Conservation (phyloP, 2,329 filamentous ascomycete species). For the Penicillium frequentans region DNA sequence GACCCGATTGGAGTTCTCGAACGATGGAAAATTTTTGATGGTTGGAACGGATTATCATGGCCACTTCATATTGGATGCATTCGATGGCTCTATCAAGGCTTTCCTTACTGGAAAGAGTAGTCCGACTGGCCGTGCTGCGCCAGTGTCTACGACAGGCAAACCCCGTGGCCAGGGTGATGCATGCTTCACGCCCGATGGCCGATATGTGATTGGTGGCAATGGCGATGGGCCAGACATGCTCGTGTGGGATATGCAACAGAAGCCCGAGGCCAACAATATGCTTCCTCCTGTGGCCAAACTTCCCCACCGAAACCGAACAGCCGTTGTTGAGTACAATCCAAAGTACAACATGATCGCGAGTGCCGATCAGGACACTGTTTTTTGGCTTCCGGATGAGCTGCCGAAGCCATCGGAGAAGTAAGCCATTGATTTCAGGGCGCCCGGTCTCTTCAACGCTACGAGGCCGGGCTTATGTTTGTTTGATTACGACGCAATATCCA, state of each 20-base stretch:
- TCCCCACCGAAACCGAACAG: constrained; percentile 58
- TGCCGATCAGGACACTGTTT: constrained; percentile 79
- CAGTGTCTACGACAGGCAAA: constrained; percentile 56
- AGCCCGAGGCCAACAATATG: constrained; percentile 56
- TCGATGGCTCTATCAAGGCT: constrained; percentile 75
- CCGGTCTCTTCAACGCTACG: not conserved
- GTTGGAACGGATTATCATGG: constrained; percentile 80
- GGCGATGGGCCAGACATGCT: constrained; percentile 68
- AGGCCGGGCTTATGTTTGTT: not conserved
- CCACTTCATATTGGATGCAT: constrained; percentile 92
- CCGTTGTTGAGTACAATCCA: constrained; percentile 83
- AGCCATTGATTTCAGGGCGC: not conserved
- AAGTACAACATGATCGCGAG: constrained; percentile 89
- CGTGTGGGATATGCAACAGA: constrained; percentile 77
- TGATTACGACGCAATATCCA: not conserved
- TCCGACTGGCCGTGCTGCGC: constrained; percentile 50
- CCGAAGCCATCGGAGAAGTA: constrained; percentile 36
- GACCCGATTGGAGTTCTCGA: constrained; percentile 93
- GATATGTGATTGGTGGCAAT: constrained; percentile 82
- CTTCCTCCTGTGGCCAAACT: constrained; percentile 42
- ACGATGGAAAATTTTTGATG: constrained; percentile 86
- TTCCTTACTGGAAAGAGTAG: constrained; percentile 59
- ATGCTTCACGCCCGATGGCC: constrained; percentile 85
- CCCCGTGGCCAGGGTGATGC: constrained; percentile 66
- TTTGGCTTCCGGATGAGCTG: constrained; percentile 71